Base-by-base conservation (phyloP, 768 basidiomycete species). In the Boletus rex-veris region DNA sequence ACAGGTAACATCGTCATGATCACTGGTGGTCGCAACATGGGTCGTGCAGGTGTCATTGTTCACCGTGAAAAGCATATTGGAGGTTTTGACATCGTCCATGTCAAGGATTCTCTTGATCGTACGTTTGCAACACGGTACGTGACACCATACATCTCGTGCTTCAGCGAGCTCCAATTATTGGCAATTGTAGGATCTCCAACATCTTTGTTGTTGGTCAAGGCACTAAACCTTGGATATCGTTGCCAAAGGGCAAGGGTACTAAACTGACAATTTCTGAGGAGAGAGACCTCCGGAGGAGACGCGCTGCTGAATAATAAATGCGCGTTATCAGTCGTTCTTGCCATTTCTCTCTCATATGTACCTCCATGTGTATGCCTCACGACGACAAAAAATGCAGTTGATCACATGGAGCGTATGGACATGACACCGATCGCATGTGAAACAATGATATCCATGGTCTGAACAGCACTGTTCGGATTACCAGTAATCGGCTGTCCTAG, bases 11-110 rank as follows among this genome's bases (percentile, higher is more conserved):
- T 96, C 60, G 92, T 91, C 73, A 92, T 96, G 81, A 83, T 97
- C 77, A 99, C 97, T 58, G 97, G 97, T 70, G 97, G 97, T 59
- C 93, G 96, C 73, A 99, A 98, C 87, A 98, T 98, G 93, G 97
- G 97, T 62, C 86, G 97, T 77, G 90, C 86, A 52, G 97, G 97
- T 78, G 84, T 93, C 59, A 97, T 99, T 67, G 85, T 92, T 48
- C 92, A 96, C 78, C 84, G 90, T 63, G 97, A 98, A 82, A 93
- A 93, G 79, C 97, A 98, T 74, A 77, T 92, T 62, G 97, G 97
- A 73, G 96, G 95, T 58, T 98, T 95, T 76, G 97, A 99, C 77
- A 98, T 99, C 57, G 92, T 98, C 54, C 96, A 98, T 70, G 91
- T 98, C 66, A 94, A 90, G 77, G 97, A 98, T 71, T 87, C 90